Evolutionary conservation across 352 stramenopile species (phyloP), one percentile per base, ranked within the genome.

Genomic region (Blastocystis sp.): DNA sequence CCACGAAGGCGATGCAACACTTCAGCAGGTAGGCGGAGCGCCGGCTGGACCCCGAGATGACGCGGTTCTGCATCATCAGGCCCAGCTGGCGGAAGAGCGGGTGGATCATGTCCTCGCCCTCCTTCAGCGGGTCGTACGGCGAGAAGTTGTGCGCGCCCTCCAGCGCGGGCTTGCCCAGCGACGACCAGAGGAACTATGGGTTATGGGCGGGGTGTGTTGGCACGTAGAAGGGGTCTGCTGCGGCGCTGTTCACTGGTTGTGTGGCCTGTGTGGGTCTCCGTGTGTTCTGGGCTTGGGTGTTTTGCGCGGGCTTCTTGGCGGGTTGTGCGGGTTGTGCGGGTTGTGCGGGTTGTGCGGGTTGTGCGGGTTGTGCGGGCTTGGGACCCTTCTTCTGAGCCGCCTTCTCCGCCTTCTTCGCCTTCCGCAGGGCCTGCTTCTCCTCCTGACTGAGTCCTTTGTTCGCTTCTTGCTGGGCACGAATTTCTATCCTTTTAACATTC

Each of bases 391-490:
- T 14, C 48, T 79, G 17, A n/a, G 69, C 69, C 21, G 69, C 42
- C 11, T 81, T 81, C 42, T 24, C 71, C 17, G 71, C 71, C 28
- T 81, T 81, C 71, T 81, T 81, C 19, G 71, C 71, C 45, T 54
- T 24, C 45, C 71, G 45, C 42, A 81, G 40, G 2, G 71, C 71
- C 28, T 81, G 71, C 1, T 81, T 81, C 71, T 81, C 71, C 38
- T 81, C 71, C 52, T 81, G 71, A 45, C 42, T 81, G 24, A 81
- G 38, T 48, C 34, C 34, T 40, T 81, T 81, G 52, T 81, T 81
- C 21, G 71, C 71, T 66, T 81, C 71, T 68, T 81, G 71, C 52
- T 81, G 71, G 9, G 71, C 71, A 28, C 71, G 71, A 43, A 81
- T 81, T 48, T 81, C 71, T 81, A 45, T 42, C 38, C 6, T 14